phyloP scores from a whole-genome alignment of 768 basidiomycete genomes.

The Amanita rimosa region DNA sequence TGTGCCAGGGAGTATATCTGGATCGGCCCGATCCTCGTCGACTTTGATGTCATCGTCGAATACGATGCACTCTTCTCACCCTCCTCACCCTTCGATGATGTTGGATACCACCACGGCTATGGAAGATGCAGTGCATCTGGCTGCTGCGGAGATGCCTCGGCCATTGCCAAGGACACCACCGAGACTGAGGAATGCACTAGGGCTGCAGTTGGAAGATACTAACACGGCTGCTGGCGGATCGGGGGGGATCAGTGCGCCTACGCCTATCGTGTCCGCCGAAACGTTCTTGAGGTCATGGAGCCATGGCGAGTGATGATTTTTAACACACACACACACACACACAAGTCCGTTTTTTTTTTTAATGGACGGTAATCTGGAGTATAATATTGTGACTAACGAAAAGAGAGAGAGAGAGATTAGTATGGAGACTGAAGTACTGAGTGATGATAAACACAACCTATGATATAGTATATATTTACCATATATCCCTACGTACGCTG shows the following conservation, averaged over 20 bases:
- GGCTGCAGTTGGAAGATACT: constrained; percentile 15
- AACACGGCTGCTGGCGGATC: constrained; percentile 2
- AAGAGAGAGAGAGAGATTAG: too few species aligned
- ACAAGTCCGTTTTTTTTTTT: too few species aligned
- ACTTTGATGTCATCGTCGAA: too few species aligned
- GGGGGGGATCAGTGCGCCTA: constrained; percentile 20
- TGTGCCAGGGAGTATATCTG: background rate
- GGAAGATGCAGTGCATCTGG: constrained; percentile 3
- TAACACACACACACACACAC: too few species aligned
- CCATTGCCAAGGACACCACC: constrained; percentile 4
- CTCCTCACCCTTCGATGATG: background rate
- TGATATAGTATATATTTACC: too few species aligned
- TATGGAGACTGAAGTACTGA: too few species aligned
- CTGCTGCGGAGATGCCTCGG: constrained; percentile 4
- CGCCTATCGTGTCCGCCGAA: constrained; percentile 18
- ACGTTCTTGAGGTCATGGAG: constrained; percentile 22
- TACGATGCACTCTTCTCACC: background rate
- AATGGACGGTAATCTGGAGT: background rate
- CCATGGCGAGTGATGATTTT: constrained; percentile 10
- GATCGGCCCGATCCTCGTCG: background rate
- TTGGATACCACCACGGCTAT: background rate
- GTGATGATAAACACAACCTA: too few species aligned
- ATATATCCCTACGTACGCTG: too few species aligned
- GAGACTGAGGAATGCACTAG: constrained; percentile 16
- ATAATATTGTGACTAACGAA: background rate